phyloP scores from a whole-genome alignment of 2,329 filamentous ascomycete species.

The Coniochaeta sp. region DNA sequence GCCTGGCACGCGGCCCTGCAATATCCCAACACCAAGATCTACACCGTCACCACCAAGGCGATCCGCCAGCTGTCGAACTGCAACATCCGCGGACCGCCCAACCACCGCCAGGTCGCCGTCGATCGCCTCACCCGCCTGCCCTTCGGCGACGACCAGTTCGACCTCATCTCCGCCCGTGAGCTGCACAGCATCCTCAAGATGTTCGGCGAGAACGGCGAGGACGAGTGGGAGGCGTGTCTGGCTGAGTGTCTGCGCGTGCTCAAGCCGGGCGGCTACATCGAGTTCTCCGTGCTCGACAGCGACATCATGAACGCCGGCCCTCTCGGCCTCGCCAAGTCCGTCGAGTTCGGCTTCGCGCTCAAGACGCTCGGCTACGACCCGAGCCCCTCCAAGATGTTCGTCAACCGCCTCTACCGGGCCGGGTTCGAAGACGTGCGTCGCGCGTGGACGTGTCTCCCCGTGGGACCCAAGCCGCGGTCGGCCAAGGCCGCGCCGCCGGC shows the following conservation, averaged over 20 bases:
- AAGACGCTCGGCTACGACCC: slow-evolving; percentile 88
- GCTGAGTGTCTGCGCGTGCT: slow-evolving; percentile 83
- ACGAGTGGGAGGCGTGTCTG: slow-evolving; percentile 85
- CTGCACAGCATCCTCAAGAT: slow-evolving; percentile 80
- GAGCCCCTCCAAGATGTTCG: slow-evolving; percentile 71
- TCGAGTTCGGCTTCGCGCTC: slow-evolving; percentile 88
- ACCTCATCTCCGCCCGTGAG: slow-evolving; percentile 83
- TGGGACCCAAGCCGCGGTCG: slow-evolving; percentile 48
- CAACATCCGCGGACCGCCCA: slow-evolving; percentile 74
- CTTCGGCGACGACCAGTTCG: slow-evolving; percentile 80
- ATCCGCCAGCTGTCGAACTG: slow-evolving; percentile 64
- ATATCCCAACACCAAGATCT: slow-evolving; percentile 78
- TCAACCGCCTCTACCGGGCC: slow-evolving; percentile 63
- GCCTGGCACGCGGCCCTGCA: slow-evolving; percentile 87
- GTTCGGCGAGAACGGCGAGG: slow-evolving; percentile 56
- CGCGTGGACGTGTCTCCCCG: slow-evolving; percentile 82
- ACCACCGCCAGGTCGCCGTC: slow-evolving; percentile 79
- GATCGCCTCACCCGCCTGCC: slow-evolving; percentile 72
- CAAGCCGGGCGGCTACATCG: slow-evolving; percentile 87
- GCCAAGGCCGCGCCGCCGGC: slow-evolving; percentile 15
- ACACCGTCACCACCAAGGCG: slow-evolving; percentile 74
- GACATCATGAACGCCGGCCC: slow-evolving; percentile 83
- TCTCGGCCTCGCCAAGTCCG: slow-evolving; percentile 70
- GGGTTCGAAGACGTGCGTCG: slow-evolving; percentile 78
- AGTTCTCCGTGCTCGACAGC: slow-evolving; percentile 84